A percentile compares a stretch with the other conserved stretches of the same genome.
phyloP scores from a whole-genome alignment of 768 basidiomycete genomes.

The Phlebiopsis gigantea region DNA sequence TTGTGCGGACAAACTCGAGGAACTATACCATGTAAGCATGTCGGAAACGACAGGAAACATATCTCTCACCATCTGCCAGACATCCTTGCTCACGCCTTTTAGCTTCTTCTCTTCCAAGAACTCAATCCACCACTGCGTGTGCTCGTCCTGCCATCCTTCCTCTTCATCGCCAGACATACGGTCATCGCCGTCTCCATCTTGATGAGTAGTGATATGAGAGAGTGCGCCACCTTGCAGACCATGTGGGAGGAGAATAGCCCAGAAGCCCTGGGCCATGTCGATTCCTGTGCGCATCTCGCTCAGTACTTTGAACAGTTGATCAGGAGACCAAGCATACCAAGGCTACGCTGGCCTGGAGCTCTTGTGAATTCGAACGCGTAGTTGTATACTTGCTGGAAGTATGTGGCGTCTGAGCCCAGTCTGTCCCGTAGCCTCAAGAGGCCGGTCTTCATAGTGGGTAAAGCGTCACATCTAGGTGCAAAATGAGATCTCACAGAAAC shows the following conservation, averaged over 20 bases:
- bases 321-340: constrained; percentile 42
- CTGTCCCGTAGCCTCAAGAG: constrained; percentile 51
- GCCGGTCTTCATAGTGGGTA: constrained; percentile 52
- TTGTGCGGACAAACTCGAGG: constrained; percentile 69
- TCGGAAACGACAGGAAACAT: neutral
- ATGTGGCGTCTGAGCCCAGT: constrained; percentile 57
- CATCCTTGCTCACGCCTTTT: constrained; percentile 84
- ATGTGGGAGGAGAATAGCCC: constrained; percentile 70
- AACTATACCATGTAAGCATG: constrained; percentile 42
- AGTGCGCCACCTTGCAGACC: constrained; percentile 67
- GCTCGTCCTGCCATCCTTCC: constrained; percentile 60
- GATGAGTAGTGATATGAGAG: constrained; percentile 36
- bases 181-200: constrained; percentile 35
- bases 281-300: constrained; percentile 33
- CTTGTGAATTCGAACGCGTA: constrained; percentile 80
- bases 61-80: constrained; percentile 74
- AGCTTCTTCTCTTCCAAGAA: constrained; percentile 59
- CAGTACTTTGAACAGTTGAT: neutral
- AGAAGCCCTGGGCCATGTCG: constrained; percentile 72
- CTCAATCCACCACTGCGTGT: constrained; percentile 74
- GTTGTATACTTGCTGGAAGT: constrained; percentile 76
- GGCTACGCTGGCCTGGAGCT: constrained; percentile 70
- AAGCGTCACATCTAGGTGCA: constrained; percentile 54
- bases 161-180: constrained; percentile 26
- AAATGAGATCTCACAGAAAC: constrained; percentile 2